Evolutionary conservation across 192 early-diverging fungal species (phyloP), one percentile per base, ranked within the genome.

Genomic region (Dissophora globulifera): DNA sequence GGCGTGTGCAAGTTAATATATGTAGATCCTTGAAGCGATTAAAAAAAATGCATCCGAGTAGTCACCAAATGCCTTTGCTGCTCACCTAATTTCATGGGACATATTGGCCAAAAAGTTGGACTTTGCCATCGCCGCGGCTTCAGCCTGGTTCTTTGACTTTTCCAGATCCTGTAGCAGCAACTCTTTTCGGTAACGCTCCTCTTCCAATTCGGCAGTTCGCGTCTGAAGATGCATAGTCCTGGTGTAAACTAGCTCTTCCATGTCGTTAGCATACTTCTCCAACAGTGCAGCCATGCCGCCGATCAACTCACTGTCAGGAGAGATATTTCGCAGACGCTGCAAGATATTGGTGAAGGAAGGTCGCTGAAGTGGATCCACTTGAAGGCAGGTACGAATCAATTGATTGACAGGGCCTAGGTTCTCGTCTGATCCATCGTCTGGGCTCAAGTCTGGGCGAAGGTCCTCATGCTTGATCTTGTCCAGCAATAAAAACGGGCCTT

Each of bases 41-140:
- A n/a, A n/a, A n/a, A n/a, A n/a, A n/a, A n/a, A n/a, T n/a, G n/a
- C n/a, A n/a, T n/a, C n/a, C n/a, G n/a, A n/a, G n/a, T n/a, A n/a
- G n/a, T 48, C 30, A 45, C 43, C 31, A 45, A 64, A 20, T 46
- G n/a, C n/a, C n/a, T n/a, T n/a, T n/a, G n/a, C n/a, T n/a, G 35
- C 58, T 5, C 55, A 62, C 51, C 72, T 58, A 32, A 76, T 76
- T 50, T 76, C 92, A 70, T 94, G 93, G 32, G 86, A 88, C 88
- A 93, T 91, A 56, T 89, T 92, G 17, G 93, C 91, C 48, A 94
- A 79, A 80, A 94, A 93, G 72, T 68, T 79, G 25, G 74, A 68
- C 50, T 85, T 85, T 22, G 78, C 70, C 9, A 46, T 43, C 10
- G 82, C 78, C 0, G 84, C 84, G 8, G 66, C 64, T 56, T 85